These are phyloP conservation scores for Yamadazyma friedrichii DNA, from an alignment of 1,139 yeast species.

Conservation along the genomic window DNA sequence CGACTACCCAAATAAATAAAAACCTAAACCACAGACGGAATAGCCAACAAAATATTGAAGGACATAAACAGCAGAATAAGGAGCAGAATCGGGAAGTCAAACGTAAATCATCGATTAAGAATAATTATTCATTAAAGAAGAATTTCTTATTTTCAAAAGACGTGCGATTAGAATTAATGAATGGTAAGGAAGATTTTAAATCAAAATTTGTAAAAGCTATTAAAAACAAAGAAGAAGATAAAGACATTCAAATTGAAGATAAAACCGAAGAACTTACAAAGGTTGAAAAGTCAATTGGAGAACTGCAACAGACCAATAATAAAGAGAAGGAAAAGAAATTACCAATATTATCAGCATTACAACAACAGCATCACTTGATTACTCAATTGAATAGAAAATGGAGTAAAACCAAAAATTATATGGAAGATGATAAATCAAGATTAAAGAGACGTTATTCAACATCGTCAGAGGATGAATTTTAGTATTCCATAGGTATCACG, in stretches of 20 bases:
- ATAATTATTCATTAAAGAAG: constrained; percentile 14
- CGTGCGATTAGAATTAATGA: constrained; percentile 33
- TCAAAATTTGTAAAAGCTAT: constrained; percentile 1
- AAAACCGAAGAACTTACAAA: neutral
- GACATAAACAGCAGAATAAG: too few species aligned
- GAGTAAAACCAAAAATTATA: constrained; percentile 24
- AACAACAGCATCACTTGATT: constrained; percentile 33
- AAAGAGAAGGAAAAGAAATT: constrained; percentile 6
- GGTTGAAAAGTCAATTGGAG: neutral
- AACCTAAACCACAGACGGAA: too few species aligned
- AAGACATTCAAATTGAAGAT: constrained; percentile 1
- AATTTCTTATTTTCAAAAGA: constrained; percentile 38
- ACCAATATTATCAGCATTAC: constrained; percentile 13
- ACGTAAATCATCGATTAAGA: constrained; percentile 6
- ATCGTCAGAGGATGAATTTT: constrained; percentile 11
- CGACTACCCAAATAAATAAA: too few species aligned
- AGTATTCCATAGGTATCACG: constrained; percentile 2
- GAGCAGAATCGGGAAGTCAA: constrained; percentile 1
- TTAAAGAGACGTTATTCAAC: constrained; percentile 16
- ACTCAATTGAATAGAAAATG: constrained; percentile 37
- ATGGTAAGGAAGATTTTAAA: constrained; percentile 8
- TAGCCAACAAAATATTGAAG: too few species aligned
- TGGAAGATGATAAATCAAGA: constrained; percentile 1
- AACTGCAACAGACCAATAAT: neutral
- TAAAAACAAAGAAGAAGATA: neutral